Base-by-base conservation (phyloP, 176 grass and related monocot species). In the Aegilops tauschii region DNA sequence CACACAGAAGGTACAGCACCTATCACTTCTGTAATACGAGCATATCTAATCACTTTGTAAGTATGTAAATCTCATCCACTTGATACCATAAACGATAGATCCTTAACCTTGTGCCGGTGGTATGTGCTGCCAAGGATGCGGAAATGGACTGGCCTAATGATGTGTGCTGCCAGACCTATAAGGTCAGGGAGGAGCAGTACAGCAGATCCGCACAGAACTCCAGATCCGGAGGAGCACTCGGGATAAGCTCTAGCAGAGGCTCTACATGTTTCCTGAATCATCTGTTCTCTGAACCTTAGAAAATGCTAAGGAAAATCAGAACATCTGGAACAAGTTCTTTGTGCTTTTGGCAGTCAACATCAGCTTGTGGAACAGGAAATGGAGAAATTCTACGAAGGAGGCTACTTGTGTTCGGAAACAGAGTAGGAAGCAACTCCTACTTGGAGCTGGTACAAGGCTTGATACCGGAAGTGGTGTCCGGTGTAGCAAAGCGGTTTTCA, bases 91-190 rank as follows among this genome's bases (percentile, higher is more conserved):
- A 85, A 35, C 23, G 31, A 34, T 59, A 42, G 9, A 49, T 81
- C 23, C 11, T 82, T 62, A 29, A 85, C 50, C 59, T 69, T n/a
- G 10, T 9, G 11, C 39, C 16, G 66, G 20, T 29, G n/a, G 40
- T 81, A 36, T 78, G 28, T 80, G 62, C 82, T 82, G 29, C 29
- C 83, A 63, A 44, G 36, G 44, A 71, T 62, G 73, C 29, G 77
- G 84, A 73, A 62, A 86, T 64, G 64, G 49, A n/a, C 63, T 77
- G 14, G 4, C 23, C 37, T 1, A 67, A 59, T 14, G 62, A 34
- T 13, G 14, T 23, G 31, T 59, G 69, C 30, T 75, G 59, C 6
- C 14, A 74, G 74, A 58, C 54, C 67, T 73, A 2, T 37, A 9
- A 54, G n/a, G 2, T 64, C n/a, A 66, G 1, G 12, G 35, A 29